phyloP scores from a whole-genome alignment of 768 basidiomycete species.

The Rhodosporidiobolus sp. region DNA sequence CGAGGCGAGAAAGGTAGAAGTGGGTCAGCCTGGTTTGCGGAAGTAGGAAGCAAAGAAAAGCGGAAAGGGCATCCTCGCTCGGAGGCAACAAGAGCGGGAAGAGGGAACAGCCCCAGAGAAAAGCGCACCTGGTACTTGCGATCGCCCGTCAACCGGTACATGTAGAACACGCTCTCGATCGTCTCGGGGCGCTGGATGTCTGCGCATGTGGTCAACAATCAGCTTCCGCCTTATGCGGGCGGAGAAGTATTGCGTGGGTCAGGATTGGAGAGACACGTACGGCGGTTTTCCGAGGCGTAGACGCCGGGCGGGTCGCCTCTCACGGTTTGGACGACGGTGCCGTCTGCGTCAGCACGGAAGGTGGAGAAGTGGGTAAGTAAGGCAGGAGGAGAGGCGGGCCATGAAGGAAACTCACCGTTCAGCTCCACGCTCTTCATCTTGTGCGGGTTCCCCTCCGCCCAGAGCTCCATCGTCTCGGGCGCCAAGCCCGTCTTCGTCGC shows the following conservation, averaged over 20 bases:
- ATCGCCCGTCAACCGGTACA: constrained; percentile 52
- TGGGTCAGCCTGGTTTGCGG: no score
- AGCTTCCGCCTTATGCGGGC: no score
- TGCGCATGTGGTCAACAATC: no score
- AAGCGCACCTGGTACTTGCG: constrained; percentile 48
- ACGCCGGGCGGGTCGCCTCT: constrained; percentile 43
- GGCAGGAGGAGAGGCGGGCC: not conserved
- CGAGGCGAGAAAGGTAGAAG: not conserved
- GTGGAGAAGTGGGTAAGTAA: not conserved
- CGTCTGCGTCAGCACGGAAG: not conserved
- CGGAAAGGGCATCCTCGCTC: no score
- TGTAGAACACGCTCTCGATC: constrained; percentile 50
- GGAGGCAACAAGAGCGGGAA: not conserved
- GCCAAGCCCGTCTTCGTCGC: constrained; percentile 28
- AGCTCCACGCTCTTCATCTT: constrained; percentile 3
- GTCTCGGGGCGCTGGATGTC: constrained; percentile 51
- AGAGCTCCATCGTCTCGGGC: constrained; percentile 37
- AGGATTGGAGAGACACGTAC: not conserved
- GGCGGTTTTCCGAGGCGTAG: constrained; percentile 7
- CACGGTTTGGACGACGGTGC: constrained; percentile 1
- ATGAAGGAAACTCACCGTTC: not conserved
- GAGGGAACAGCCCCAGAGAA: not conserved
- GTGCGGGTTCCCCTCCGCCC: constrained; percentile 1
- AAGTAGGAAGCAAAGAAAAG: no score
- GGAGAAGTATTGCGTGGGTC: no score